phyloP scores from a whole-genome alignment of 768 basidiomycete genomes.

The Bullera alba region DNA sequence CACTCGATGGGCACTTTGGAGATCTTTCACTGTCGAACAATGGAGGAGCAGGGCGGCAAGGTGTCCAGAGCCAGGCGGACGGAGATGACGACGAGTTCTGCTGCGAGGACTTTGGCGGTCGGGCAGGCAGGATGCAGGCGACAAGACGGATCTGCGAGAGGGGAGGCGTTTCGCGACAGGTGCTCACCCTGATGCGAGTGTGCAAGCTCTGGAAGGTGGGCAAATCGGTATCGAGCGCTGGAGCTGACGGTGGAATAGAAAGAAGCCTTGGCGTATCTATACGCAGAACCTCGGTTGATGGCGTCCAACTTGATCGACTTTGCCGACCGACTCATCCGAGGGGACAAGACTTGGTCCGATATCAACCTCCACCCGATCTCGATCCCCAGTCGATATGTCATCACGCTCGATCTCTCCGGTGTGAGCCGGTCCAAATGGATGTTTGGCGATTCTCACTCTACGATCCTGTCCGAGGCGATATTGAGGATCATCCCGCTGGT shows the following conservation, averaged over 20 bases:
- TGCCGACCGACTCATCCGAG: conserved; percentile 53
- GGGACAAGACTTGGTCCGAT: conserved; percentile 79
- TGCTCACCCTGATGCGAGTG: conserved; percentile 26
- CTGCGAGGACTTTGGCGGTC: conserved; percentile 11
- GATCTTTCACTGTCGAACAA: too few species aligned
- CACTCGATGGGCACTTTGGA: too few species aligned
- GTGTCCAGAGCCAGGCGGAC: background rate
- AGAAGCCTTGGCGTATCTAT: conserved; percentile 27
- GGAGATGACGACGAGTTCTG: background rate
- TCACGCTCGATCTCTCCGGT: conserved; percentile 62
- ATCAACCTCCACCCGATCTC: conserved; percentile 80
- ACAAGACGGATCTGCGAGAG: conserved; percentile 12
- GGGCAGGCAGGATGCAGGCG: background rate
- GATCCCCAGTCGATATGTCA: conserved; percentile 80
- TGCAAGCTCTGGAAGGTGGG: conserved; percentile 35
- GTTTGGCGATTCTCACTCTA: conserved; percentile 5
- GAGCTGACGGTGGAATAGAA: conserved; percentile 11
- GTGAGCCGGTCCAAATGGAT: too few species aligned
- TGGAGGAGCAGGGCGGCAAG: too few species aligned
- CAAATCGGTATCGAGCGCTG: background rate
- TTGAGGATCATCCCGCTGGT: conserved; percentile 33
- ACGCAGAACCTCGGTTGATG: conserved; percentile 21
- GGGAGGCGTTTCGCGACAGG: conserved; percentile 16
- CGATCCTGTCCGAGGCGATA: conserved; percentile 6
- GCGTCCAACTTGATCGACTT: conserved; percentile 13